These are phyloP conservation scores for Vaccinium myrtillus DNA, from an alignment of 148 eudicot species.

Conservation along the genomic window DNA sequence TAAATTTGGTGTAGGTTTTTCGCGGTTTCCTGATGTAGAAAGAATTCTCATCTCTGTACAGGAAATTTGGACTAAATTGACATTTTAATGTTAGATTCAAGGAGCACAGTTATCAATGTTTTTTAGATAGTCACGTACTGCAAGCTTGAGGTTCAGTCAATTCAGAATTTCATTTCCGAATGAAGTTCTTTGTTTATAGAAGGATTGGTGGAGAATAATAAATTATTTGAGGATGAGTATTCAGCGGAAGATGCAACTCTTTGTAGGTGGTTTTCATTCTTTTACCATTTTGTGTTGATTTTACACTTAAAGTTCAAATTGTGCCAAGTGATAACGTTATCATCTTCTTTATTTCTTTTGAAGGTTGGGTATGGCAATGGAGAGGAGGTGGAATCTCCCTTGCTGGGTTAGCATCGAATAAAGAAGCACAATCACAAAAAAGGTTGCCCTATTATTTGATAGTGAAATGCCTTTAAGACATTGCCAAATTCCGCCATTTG, in stretches of 20 bases:
- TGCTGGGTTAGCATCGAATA: conserved; percentile 79
- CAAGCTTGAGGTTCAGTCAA: neutral
- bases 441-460: conserved; percentile 53
- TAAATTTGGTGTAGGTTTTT: neutral
- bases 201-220: conserved; percentile 47
- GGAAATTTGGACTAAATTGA: neutral
- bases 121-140: neutral
- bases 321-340: neutral
- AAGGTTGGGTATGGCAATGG: conserved; percentile 87
- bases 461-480: conserved; percentile 81
- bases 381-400: conserved; percentile 78
- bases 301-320: neutral
- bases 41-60: neutral
- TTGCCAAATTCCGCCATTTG: conserved; percentile 53
- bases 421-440: conserved; percentile 68
- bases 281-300: neutral
- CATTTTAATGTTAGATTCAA: neutral
- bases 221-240: conserved; percentile 54
- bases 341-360: conserved; percentile 11
- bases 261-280: conserved; percentile 35
- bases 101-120: neutral
- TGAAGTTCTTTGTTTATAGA: conserved; percentile 30
- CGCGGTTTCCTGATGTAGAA: neutral
- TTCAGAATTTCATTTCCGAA: neutral
- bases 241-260: conserved; percentile 48